Evolutionary conservation across 805 yeast species (phyloP).

Genomic region (Kluyveromyces aestuarii): DNA sequence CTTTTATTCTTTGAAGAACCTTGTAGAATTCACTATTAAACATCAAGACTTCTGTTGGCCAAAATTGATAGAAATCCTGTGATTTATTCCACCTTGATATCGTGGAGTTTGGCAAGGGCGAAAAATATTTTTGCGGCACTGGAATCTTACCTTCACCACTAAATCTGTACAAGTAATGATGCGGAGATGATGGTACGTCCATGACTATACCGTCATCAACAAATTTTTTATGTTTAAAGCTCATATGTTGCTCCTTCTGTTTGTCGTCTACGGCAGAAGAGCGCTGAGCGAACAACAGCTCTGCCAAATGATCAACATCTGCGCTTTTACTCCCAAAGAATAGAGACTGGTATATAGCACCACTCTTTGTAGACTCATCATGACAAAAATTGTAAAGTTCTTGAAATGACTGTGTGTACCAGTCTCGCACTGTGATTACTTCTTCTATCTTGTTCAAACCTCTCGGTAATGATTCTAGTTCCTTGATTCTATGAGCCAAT

Average conservation of each 20-base stretch:
- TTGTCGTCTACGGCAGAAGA: background rate
- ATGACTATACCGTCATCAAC: constrained; percentile 45
- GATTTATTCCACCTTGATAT: constrained; percentile 5
- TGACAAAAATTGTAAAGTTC: constrained; percentile 51
- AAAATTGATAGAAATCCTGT: constrained; percentile 17
- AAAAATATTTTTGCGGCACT: constrained; percentile 7
- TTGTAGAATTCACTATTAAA: constrained; percentile 63
- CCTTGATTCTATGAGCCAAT: constrained; percentile 77
- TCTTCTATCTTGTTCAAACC: constrained; percentile 67
- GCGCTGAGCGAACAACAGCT: constrained; percentile 5
- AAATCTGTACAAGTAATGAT: background rate
- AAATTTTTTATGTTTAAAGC: constrained; percentile 12
- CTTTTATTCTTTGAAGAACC: constrained; percentile 60
- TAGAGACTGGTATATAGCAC: constrained; percentile 5
- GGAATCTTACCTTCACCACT: constrained; percentile 3
- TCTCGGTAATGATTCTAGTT: constrained; percentile 69
- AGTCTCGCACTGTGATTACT: constrained; percentile 65
- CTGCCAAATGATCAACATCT: constrained; percentile 23
- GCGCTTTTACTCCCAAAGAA: constrained; percentile 29
- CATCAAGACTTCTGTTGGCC: constrained; percentile 67
- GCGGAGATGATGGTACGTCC: constrained; percentile 12
- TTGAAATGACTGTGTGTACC: constrained; percentile 89
- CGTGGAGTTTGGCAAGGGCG: constrained; percentile 9
- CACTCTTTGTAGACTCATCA: constrained; percentile 5
- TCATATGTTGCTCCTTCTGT: background rate